phyloP scores from a whole-genome alignment of 768 basidiomycete genomes.

The Tylopilus felleus region DNA sequence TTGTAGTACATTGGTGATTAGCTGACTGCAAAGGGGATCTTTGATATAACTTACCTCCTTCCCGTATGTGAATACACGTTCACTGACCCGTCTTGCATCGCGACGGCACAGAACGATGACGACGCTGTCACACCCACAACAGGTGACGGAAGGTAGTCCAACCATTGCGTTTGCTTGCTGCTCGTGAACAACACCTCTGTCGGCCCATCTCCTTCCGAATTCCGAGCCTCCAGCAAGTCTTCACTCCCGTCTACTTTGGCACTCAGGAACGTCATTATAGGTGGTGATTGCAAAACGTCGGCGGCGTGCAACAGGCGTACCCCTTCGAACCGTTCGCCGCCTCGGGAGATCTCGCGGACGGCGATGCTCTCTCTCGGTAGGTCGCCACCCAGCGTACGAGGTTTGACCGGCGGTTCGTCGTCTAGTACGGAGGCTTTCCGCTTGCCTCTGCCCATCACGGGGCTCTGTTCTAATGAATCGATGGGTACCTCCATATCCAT shows the following conservation, averaged over 20 bases:
- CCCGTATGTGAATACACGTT: slow-evolving; percentile 83
- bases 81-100: slow-evolving; percentile 75
- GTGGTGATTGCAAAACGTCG: slow-evolving; percentile 42
- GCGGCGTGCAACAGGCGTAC: slow-evolving; percentile 19
- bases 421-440: slow-evolving; percentile 48
- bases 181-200: slow-evolving; percentile 65
- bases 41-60: slow-evolving; percentile 54
- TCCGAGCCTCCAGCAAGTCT: slow-evolving; percentile 72
- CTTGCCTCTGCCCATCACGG: slow-evolving; percentile 44
- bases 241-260: slow-evolving; percentile 62
- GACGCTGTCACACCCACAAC: slow-evolving; percentile 68
- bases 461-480: slow-evolving; percentile 48
- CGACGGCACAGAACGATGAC: slow-evolving; percentile 66
- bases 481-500: slow-evolving; percentile 57
- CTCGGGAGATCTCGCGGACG: slow-evolving; percentile 51
- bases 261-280: slow-evolving; percentile 58
- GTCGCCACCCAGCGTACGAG: slow-evolving; percentile 70
- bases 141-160: slow-evolving; percentile 81
- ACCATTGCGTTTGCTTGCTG: slow-evolving; percentile 76
- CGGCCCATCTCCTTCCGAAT: slow-evolving; percentile 63
- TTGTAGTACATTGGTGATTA: slow-evolving; percentile 29
- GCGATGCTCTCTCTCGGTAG: slow-evolving; percentile 46
- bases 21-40: neutral
- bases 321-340: slow-evolving; percentile 13
- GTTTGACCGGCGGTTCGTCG: slow-evolving; percentile 35